Percentiles rank a stretch among this genome's conserved stretches.
Conservation (phyloP, 176 grass and related monocot genomes). For the Zea luxurians region DNA sequence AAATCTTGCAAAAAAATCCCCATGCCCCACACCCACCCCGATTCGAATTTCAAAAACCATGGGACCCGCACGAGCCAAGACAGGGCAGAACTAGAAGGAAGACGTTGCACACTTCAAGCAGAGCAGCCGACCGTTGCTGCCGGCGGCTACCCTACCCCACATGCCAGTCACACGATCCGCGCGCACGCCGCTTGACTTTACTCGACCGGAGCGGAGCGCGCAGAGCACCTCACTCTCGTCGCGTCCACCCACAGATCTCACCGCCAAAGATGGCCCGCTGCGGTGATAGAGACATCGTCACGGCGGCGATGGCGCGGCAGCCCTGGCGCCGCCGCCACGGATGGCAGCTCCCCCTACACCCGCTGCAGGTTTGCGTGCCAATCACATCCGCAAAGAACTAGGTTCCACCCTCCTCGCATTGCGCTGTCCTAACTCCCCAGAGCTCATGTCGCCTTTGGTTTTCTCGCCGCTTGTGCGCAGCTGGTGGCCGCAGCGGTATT, state of each 20-base stretch:
- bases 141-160: neutral
- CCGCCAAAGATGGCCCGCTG: neutral
- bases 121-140: slow-evolving; percentile 42
- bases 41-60: slow-evolving; percentile 47
- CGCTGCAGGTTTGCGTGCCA: slow-evolving; percentile 61
- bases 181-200: slow-evolving; percentile 30
- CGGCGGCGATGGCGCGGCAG: slow-evolving; percentile 1
- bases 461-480: slow-evolving; percentile 35
- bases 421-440: neutral
- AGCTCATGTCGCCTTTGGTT: neutral
- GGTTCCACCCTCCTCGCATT: neutral
- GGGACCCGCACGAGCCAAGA: neutral
- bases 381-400: neutral
- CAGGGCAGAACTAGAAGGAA: neutral
- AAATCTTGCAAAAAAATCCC: too few species aligned
- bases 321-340: slow-evolving; percentile 63
- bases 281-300: slow-evolving; percentile 20
- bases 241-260: slow-evolving; percentile 26
- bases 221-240: neutral
- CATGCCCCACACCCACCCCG: too few species aligned
- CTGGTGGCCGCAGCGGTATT: slow-evolving; percentile 66
- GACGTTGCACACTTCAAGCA: neutral
- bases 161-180: neutral
- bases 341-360: slow-evolving; percentile 91
- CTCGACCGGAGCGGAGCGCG: neutral